Percentiles rank a stretch among this genome's conserved stretches.
phyloP scores from a whole-genome alignment of 2,329 filamentous ascomycete species.

The Ilyonectria destructans region DNA sequence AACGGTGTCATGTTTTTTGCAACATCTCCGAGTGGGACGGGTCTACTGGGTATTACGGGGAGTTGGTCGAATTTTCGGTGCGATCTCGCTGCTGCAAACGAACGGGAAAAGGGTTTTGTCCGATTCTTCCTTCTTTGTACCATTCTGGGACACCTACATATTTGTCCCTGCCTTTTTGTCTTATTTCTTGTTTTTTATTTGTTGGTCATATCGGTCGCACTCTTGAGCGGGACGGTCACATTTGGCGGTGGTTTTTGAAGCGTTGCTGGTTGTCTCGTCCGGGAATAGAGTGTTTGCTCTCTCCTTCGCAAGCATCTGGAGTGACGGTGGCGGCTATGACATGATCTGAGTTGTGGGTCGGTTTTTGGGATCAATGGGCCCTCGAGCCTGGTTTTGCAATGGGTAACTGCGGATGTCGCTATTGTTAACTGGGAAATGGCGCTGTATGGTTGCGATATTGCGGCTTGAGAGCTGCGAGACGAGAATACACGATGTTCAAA shows the following conservation, averaged over 20 bases:
- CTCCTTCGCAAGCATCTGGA: slow-evolving; percentile 53
- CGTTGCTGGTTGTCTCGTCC: slow-evolving; percentile 51
- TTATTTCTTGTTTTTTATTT: slow-evolving; percentile 41
- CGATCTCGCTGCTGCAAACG: slow-evolving; percentile 51
- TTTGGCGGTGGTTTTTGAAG: slow-evolving; percentile 42
- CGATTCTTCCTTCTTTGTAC: slow-evolving; percentile 51
- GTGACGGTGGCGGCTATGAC: slow-evolving; percentile 51
- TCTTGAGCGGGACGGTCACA: slow-evolving; percentile 37
- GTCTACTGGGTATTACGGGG: slow-evolving; percentile 53
- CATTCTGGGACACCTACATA: slow-evolving; percentile 51
- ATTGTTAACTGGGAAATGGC: slow-evolving; percentile 54
- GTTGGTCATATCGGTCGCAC: slow-evolving; percentile 26
- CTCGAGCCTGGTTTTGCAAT: slow-evolving; percentile 57
- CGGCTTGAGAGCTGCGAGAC: slow-evolving; percentile 53
- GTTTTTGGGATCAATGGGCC: slow-evolving; percentile 54
- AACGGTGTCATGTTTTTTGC: slow-evolving; percentile 54
- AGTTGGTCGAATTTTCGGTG: slow-evolving; percentile 56
- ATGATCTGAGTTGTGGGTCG: slow-evolving; percentile 54
- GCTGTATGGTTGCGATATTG: slow-evolving; percentile 53
- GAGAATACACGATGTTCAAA: slow-evolving; percentile 59
- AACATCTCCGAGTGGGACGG: slow-evolving; percentile 51
- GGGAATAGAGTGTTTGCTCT: slow-evolving; percentile 45
- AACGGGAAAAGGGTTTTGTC: slow-evolving; percentile 51
- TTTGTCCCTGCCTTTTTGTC: slow-evolving; percentile 48
- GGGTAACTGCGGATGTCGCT: slow-evolving; percentile 51